phyloP scores from a whole-genome alignment of 2,329 filamentous ascomycete species.

The Phoma herbarum region DNA sequence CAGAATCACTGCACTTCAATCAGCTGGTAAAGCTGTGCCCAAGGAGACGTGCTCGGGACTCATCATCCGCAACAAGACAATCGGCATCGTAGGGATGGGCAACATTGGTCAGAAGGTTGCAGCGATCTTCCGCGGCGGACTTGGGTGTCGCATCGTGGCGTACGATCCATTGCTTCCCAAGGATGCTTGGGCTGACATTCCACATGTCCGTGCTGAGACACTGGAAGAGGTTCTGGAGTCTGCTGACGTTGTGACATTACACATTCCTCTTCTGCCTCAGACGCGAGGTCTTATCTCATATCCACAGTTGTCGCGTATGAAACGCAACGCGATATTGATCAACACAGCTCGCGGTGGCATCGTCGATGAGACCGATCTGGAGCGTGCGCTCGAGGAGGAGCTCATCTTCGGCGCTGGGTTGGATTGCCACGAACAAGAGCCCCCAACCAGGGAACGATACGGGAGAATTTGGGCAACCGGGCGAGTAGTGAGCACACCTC shows the following conservation, averaged over 20 bases:
- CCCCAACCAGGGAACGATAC: slow-evolving; percentile 52
- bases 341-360: slow-evolving; percentile 60
- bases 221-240: slow-evolving; percentile 24
- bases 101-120: slow-evolving; percentile 36
- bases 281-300: slow-evolving; percentile 44
- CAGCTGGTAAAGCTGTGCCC: slow-evolving; percentile 45
- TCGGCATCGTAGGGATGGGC: slow-evolving; percentile 60
- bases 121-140: slow-evolving; percentile 24
- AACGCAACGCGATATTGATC: slow-evolving; percentile 53
- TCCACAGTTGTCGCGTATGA: slow-evolving; percentile 54
- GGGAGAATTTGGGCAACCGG: slow-evolving; percentile 54
- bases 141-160: slow-evolving; percentile 1
- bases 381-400: slow-evolving; percentile 53
- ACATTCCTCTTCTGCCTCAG: slow-evolving; percentile 30
- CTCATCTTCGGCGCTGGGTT: slow-evolving; percentile 58
- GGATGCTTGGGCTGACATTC: slow-evolving; percentile 48
- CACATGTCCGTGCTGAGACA: slow-evolving; percentile 31
- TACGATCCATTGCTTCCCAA: slow-evolving; percentile 53
- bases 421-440: slow-evolving; percentile 60
- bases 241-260: slow-evolving; percentile 34
- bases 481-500: slow-evolving; percentile 60
- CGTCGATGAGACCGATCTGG: slow-evolving; percentile 59
- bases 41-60: slow-evolving; percentile 57
- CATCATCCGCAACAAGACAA: slow-evolving; percentile 53
- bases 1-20: slow-evolving; percentile 38